These are phyloP conservation scores for Russula emetica DNA, from an alignment of 768 basidiomycete species.

Conservation along the genomic window DNA sequence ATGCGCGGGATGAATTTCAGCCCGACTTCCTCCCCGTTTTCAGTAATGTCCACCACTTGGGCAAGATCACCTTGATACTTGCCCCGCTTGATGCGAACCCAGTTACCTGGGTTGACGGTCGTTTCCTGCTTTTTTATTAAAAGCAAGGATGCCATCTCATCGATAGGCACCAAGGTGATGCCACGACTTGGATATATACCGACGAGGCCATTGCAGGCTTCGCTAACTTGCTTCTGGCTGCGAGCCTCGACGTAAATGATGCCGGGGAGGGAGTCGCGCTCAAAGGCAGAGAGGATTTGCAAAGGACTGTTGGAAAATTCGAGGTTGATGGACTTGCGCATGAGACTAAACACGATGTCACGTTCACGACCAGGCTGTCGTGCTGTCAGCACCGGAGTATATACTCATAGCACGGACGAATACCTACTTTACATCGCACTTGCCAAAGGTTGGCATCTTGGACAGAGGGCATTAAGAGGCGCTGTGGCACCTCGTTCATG, in stretches of 20 bases:
- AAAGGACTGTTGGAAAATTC: constrained; percentile 76
- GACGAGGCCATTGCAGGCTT: constrained; percentile 85
- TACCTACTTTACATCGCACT: constrained; percentile 80
- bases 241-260: constrained; percentile 97
- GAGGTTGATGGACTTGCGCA: constrained; percentile 85
- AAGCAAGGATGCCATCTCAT: constrained; percentile 95
- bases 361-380: constrained; percentile 83
- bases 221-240: constrained; percentile 76
- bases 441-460: constrained; percentile 97
- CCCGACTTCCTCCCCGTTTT: constrained; percentile 89
- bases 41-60: constrained; percentile 89
- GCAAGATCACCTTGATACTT: constrained; percentile 94
- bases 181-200: constrained; percentile 86
- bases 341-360: constrained; percentile 89
- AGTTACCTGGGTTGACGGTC: constrained; percentile 78
- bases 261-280: constrained; percentile 90
- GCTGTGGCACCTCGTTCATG: constrained; percentile 89
- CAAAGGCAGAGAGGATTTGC: constrained; percentile 89
- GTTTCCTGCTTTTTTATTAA: constrained; percentile 94
- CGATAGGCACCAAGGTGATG: constrained; percentile 83
- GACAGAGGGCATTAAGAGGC: constrained; percentile 92
- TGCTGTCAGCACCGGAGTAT: neutral
- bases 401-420: neutral
- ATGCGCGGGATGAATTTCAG: constrained; percentile 97
- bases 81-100: constrained; percentile 93